Evolutionary conservation across 2,329 filamentous ascomycete genomes (phyloP), one percentile per base, ranked within the genome.

Genomic region (Gliomastix tumulicola): DNA sequence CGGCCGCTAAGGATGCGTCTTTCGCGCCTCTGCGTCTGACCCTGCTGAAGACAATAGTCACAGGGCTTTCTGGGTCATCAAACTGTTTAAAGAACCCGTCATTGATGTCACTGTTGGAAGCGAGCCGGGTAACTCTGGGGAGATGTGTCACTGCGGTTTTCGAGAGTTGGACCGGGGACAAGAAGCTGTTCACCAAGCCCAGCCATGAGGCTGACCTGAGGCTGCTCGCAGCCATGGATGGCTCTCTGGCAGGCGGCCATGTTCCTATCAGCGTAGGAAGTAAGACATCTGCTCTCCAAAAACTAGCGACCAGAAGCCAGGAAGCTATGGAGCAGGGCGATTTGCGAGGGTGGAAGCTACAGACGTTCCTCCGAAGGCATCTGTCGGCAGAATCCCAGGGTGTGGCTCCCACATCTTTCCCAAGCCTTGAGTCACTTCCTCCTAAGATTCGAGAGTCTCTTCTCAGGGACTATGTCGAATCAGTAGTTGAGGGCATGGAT

Each of bases 271-370:
- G 40, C 3, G 36, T 44, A 5, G 47, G 48, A 23, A 32, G 55
- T 25, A 59, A 59, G 37, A 40, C 56, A 13, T 52, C 56, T 10
- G 33, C 33, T 13, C n/a, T 40, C 4, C 32, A 25, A 19, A 60
- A 57, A 34, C 49, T 66, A 6, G 61, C 63, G 34, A 56, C 57
- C 39, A 44, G 51, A 32, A 60, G 56, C 34, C 47, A 46, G 21
- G 38, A 54, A 17, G 52, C 55, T 2, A 59, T 66, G 48, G 32
- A 48, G 6, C 41, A 48, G 5, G 62, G 61, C 2, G 54, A 63
- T 20, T 21, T 65, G 12, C 50, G 54, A 21, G 68, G 65, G 6
- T 74, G 70, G 69, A 63, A 63, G 42, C 44, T 70, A 20, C 59
- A 64, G 37, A 61, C 55, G 4, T 67, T 74, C 37, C 45, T 73